Evolutionary conservation across 139 green algal genomes (phyloP), one percentile per base, ranked within the genome.

Genomic region (Gonium pectorale): DNA sequence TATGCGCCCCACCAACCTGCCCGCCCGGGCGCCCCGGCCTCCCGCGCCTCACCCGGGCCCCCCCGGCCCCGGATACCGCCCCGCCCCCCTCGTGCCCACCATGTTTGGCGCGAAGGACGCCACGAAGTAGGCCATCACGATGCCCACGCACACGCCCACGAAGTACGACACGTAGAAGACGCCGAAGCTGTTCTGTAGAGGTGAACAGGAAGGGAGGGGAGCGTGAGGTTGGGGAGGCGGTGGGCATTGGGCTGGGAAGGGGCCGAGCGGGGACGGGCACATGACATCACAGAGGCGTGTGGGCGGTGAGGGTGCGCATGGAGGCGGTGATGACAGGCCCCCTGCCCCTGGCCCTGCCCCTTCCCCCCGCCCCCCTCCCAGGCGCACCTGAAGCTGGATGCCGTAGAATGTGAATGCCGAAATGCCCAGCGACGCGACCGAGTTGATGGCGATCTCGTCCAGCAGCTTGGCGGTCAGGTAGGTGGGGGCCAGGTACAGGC

Each of bases 81-180:
- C 38, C 24, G 56, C 31, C 41, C 73, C 33, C 51, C 22, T 88
- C 2, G 19, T 8, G 6, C 71, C 7, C 56, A 82, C 74, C 85
- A 87, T 93, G 72, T 89, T 95, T 38, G 93, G 93, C 0, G 92
- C 89, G 24, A 96, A 59, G 7, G 92, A 89, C 0, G 92, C 91
- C 27, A 95, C 74, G 26, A 87, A 85, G 85, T 95, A 96, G 27
- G 91, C 93, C 68, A 91, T 84, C 67, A 43, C 37, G 56, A 96
- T 94, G 71, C 92, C 93, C 54, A 90, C 87, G 49, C 40, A 54
- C 6, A 94, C 84, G 29, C 90, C 94, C 35, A 88, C 33, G 40
- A 91, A 90, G 89, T 95, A 95, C 31, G 89, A 75, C 1, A 95
- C 38, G 83, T 89, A 95, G 88, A 96, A 97, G 19, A 95, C 56